Evolutionary conservation across 192 early-diverging fungal species (phyloP).

Genomic region (Paraglomus occultum): DNA sequence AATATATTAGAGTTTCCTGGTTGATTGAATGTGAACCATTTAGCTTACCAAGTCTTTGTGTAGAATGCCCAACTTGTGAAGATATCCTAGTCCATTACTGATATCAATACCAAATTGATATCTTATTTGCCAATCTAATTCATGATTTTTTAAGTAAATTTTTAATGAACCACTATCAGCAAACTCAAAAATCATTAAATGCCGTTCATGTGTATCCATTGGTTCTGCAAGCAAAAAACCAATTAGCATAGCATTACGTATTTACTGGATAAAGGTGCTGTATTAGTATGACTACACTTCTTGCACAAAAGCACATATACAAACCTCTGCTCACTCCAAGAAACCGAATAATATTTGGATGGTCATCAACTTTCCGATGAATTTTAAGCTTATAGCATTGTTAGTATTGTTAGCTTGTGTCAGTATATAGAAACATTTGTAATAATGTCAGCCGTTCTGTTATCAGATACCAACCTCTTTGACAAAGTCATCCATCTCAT

Average conservation of each 20-base stretch:
- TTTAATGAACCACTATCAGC: background rate
- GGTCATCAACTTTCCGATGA: slow-evolving; percentile 20
- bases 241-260: too few species aligned
- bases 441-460: background rate
- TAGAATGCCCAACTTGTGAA: background rate
- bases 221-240: too few species aligned
- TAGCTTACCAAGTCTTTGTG: background rate
- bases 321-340: slow-evolving; percentile 14
- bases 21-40: background rate
- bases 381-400: background rate
- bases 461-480: background rate
- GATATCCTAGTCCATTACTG: too few species aligned
- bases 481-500: background rate
- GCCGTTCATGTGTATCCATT: too few species aligned
- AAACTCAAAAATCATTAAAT: background rate
- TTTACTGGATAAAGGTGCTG: too few species aligned
- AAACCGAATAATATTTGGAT: slow-evolving; percentile 15
- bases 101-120: too few species aligned
- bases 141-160: background rate
- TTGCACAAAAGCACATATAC: background rate
- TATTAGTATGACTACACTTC: too few species aligned
- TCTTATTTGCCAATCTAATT: background rate
- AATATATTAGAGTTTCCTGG: background rate
- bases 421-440: background rate
- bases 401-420: background rate